Base-by-base conservation (phyloP, 345 rosid species). In the Melaleuca alternifolia region DNA sequence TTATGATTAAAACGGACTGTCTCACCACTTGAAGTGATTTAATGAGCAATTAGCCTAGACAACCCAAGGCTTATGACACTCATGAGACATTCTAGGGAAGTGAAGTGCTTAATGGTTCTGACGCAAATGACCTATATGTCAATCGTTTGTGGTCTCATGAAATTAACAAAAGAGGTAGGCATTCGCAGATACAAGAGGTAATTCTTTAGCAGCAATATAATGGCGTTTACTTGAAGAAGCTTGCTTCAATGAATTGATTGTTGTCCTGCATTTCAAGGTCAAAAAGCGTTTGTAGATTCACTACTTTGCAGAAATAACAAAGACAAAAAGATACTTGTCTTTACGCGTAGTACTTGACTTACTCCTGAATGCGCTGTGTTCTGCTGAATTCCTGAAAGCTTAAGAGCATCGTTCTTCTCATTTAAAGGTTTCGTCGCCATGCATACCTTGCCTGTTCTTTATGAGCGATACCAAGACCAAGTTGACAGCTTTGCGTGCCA, bases 391-490 rank as follows among this genome's bases (percentile, higher is more conserved):
- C 6, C 37, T 37, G 79, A 71, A 71, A 71, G 44, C 79, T 71
- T 12, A 71, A 53, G 41, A 84, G 30, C 28, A 20, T 50, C 28
- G 52, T 51, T 65, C 87, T 30, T 85, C 46, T 46, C 28, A 84
- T 57, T 24, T 88, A 53, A 89, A 96, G 99, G 98, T 87, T 96
- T 95, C 83, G 93, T 95, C 61, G 99, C 94, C 10, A 97, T 98
- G 21, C 99, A 97, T 84, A 94, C 97, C 41, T 53, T 97, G 89
- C 99, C 99, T 9, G 98, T 95, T 71, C 89, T 97, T 53, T 96
- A 97, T 52, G 99, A 97, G 92, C 93, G 89, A 90, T 89, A 97
- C 37, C 97, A 97, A 87, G 96, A 97, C 28, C 89, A 94, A 88
- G 92, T 97, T 7, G 99, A 97, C 85, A 90, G 90, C 86, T 92